Percentiles rank a stretch among this genome's conserved stretches.
phyloP scores from a whole-genome alignment of 768 basidiomycete genomes.

The Cystoderma amianthinum region DNA sequence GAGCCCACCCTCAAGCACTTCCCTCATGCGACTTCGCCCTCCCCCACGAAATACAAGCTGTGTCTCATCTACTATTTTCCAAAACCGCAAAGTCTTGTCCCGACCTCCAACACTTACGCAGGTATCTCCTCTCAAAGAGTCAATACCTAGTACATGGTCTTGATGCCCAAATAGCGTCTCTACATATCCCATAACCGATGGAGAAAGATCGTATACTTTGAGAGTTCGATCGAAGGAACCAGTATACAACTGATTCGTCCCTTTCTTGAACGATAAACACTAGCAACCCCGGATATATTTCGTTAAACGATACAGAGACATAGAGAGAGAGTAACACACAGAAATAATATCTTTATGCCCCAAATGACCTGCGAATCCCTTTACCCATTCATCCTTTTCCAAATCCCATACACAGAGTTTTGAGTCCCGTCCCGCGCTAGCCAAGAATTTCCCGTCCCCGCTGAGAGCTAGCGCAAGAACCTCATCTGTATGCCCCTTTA shows the following conservation, averaged over 20 bases:
- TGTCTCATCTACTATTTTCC: slow-evolving; percentile 94
- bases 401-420: slow-evolving; percentile 83
- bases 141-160: slow-evolving; percentile 73
- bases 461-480: slow-evolving; percentile 81
- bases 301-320: too few relatives aligned
- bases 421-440: slow-evolving; percentile 82
- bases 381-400: slow-evolving; percentile 68
- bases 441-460: slow-evolving; percentile 78
- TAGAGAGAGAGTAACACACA: too few relatives aligned
- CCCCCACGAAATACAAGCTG: slow-evolving; percentile 97
- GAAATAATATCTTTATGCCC: slow-evolving; percentile 41
- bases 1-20: slow-evolving; percentile 74
- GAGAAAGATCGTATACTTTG: slow-evolving; percentile 74
- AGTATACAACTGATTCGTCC: slow-evolving; percentile 67
- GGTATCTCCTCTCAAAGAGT: slow-evolving; percentile 76
- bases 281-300: too few relatives aligned
- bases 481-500: slow-evolving; percentile 82
- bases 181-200: slow-evolving; percentile 81
- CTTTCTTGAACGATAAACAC: slow-evolving; percentile 79
- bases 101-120: slow-evolving; percentile 85
- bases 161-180: slow-evolving; percentile 98
- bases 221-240: slow-evolving; percentile 83
- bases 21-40: slow-evolving; percentile 72
- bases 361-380: slow-evolving; percentile 75
- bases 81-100: slow-evolving; percentile 89